phyloP scores from a whole-genome alignment of 2,329 filamentous ascomycete genomes.

The Colletotrichum coccodes region DNA sequence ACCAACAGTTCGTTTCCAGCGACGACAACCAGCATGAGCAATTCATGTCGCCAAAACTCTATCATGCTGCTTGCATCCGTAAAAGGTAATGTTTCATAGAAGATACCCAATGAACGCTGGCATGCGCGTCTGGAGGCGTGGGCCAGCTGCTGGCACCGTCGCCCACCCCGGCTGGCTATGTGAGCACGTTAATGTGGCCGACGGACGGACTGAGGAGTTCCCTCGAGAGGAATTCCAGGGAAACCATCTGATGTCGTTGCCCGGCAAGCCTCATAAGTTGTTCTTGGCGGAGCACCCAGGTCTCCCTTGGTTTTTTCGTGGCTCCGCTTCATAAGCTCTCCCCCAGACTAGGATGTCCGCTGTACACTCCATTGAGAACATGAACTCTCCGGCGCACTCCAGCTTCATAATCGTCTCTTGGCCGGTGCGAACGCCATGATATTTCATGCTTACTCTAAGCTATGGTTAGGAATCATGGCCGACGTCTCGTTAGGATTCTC shows the following conservation, averaged over 20 bases:
- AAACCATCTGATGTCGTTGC: neutral
- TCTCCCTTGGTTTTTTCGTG: neutral
- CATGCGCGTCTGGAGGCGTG: neutral
- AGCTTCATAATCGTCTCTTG: too few relatives aligned
- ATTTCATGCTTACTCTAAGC: neutral
- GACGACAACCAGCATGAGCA: constrained; percentile 1
- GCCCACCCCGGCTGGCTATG: neutral
- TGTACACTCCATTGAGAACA: neutral
- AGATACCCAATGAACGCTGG: too few relatives aligned
- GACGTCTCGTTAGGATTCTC: neutral
- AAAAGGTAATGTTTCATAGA: neutral
- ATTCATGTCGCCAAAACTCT: neutral
- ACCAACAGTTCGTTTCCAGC: constrained; percentile 15
- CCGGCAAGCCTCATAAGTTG: too few relatives aligned
- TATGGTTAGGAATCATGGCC: neutral
- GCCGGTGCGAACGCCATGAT: neutral
- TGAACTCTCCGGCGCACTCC: neutral
- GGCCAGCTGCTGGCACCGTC: neutral
- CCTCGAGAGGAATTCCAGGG: neutral
- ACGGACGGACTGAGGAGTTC: too few relatives aligned
- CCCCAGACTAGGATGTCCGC: neutral
- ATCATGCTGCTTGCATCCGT: constrained; percentile 13
- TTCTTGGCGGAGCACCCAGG: too few relatives aligned
- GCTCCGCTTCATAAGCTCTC: neutral
- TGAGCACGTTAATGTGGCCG: neutral